Conservation (phyloP, 2,329 filamentous ascomycete genomes). For the Fusarium xyrophilum region DNA sequence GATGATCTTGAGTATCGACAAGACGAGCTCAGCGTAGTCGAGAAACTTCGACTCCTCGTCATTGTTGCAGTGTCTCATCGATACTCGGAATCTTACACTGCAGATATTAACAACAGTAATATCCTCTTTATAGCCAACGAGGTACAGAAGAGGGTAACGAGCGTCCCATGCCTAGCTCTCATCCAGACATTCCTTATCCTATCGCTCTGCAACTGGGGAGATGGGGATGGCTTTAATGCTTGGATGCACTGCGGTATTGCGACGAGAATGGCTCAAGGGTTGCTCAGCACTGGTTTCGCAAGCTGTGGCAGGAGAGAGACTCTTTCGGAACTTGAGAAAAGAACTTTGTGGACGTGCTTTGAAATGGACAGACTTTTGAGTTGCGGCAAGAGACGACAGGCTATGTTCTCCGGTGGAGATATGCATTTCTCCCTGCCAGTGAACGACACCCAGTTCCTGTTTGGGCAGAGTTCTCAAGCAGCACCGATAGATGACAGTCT, state of each 20-base stretch:
- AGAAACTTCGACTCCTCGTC: slow-evolving; percentile 30
- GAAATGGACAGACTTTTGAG: slow-evolving; percentile 35
- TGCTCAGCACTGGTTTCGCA: slow-evolving; percentile 31
- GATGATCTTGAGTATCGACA: slow-evolving; percentile 35
- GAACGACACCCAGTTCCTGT: slow-evolving; percentile 33
- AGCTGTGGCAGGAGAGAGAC: slow-evolving; percentile 20
- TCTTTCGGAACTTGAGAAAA: slow-evolving; percentile 32
- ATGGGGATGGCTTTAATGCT: slow-evolving; percentile 39
- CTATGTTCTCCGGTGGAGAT: slow-evolving; percentile 31
- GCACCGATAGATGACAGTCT: not conserved
- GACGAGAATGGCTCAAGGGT: slow-evolving; percentile 36
- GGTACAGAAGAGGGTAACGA: slow-evolving; percentile 22
- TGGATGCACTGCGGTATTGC: slow-evolving; percentile 41
- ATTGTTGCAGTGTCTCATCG: slow-evolving; percentile 27
- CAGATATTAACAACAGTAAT: not conserved
- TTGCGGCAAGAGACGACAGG: slow-evolving; percentile 34
- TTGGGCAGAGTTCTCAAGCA: not conserved
- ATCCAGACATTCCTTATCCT: slow-evolving; percentile 36
- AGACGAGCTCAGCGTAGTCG: not conserved
- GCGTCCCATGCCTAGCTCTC: slow-evolving; percentile 21
- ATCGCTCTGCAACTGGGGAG: slow-evolving; percentile 36
- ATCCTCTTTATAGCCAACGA: slow-evolving; percentile 13
- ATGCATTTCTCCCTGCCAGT: slow-evolving; percentile 25
- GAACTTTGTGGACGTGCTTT: slow-evolving; percentile 38
- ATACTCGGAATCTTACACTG: not conserved